Evolutionary conservation across 129 eudicot genomes (phyloP).

Genomic region (Flaveria trinervia): DNA sequence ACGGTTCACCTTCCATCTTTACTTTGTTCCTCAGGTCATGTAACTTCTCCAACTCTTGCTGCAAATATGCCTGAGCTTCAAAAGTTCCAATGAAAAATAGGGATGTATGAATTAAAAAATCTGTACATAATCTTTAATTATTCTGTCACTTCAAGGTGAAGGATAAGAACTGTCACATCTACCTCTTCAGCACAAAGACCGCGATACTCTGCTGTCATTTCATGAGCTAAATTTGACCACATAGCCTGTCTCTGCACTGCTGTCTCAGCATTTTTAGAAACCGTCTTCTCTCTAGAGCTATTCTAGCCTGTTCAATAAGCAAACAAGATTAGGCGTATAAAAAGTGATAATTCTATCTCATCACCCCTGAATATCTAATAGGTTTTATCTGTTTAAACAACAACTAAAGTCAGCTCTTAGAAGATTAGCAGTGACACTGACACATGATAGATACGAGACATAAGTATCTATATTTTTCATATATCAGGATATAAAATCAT

Average conservation of each 20-base stretch:
- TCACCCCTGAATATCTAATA: background rate
- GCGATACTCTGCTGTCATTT: constrained; percentile 98
- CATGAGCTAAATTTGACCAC: constrained; percentile 99
- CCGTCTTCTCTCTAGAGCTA: constrained; percentile 91
- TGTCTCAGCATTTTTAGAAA: constrained; percentile 92
- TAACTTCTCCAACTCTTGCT: constrained; percentile 96
- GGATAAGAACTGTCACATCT: constrained; percentile 18
- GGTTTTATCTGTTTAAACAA: background rate
- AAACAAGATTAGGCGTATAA: constrained; percentile 18
- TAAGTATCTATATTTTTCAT: constrained; percentile 1
- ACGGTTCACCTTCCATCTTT: constrained; percentile 94
- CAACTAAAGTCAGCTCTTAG: background rate
- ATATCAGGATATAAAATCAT: constrained; percentile 4
- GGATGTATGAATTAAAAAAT: constrained; percentile 5
- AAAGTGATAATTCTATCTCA: background rate
- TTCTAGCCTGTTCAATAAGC: constrained; percentile 71
- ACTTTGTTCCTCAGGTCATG: constrained; percentile 95
- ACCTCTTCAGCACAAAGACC: constrained; percentile 99
- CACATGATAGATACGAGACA: background rate
- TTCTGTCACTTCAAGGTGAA: background rate
- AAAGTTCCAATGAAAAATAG: constrained; percentile 9
- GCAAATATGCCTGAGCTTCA: constrained; percentile 84
- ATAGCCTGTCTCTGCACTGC: constrained; percentile 97
- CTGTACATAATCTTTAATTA: constrained; percentile 14
- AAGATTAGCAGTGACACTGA: background rate